phyloP scores from a whole-genome alignment of 139 green algal species.

The Tetraselmis striata region DNA sequence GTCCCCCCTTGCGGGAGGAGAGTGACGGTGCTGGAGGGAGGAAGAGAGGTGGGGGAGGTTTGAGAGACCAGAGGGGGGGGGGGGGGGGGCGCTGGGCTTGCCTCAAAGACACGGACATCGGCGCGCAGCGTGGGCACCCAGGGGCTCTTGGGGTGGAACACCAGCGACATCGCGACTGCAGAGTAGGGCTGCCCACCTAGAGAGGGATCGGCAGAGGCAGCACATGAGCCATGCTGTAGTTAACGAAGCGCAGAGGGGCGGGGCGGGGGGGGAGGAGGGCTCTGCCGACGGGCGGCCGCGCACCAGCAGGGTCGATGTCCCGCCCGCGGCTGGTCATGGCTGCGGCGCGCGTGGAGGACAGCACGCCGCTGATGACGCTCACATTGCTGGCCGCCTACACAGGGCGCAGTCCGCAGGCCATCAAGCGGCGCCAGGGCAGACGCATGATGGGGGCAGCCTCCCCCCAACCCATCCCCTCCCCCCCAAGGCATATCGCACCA shows the following conservation, averaged over 20 bases:
- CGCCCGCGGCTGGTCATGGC: slow-evolving; percentile 58
- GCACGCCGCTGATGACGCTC: slow-evolving; percentile 57
- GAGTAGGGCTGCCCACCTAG: slow-evolving; percentile 71
- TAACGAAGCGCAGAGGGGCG: too few relatives aligned
- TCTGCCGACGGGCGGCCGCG: too few relatives aligned
- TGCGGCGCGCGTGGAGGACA: slow-evolving; percentile 54
- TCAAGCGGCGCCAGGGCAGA: neutral
- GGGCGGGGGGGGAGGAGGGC: too few relatives aligned
- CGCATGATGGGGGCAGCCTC: neutral
- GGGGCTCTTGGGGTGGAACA: slow-evolving; percentile 86
- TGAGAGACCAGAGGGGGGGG: neutral
- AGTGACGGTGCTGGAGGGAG: neutral
- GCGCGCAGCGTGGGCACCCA: slow-evolving; percentile 88
- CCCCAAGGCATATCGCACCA: slow-evolving; percentile 27
- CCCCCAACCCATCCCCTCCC: slow-evolving; percentile 13
- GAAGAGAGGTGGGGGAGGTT: neutral
- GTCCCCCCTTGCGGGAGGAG: slow-evolving; percentile 1
- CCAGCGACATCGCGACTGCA: slow-evolving; percentile 84
- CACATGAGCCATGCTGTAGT: too few relatives aligned
- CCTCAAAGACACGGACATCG: slow-evolving; percentile 89
- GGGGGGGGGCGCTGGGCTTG: slow-evolving; percentile 6
- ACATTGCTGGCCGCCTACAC: slow-evolving; percentile 67
- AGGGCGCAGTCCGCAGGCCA: neutral
- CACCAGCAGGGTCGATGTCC: slow-evolving; percentile 44
- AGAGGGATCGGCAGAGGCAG: too few relatives aligned